Base-by-base conservation (phyloP, 768 basidiomycete species). In the Lactifluus hygrophoroides region DNA sequence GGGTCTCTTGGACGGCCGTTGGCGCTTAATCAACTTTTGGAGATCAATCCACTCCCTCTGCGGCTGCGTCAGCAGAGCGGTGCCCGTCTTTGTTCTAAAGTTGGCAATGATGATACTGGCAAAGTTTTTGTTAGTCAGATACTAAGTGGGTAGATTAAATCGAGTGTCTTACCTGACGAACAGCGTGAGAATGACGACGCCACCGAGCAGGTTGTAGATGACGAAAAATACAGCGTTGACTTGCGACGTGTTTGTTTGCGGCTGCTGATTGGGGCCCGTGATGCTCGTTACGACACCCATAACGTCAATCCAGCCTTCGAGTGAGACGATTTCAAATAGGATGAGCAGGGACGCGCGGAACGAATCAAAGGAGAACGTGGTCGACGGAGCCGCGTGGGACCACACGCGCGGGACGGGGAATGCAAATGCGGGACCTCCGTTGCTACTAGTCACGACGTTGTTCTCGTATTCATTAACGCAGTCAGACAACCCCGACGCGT, bases 221-320 rank as follows among this genome's bases (percentile, higher is more conserved):
- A 98, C 71, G 74, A 95, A 92, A 70, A 94, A 96, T 44, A 97
- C 80, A 0, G 90, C 89, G 67, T 97, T 95, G 64, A 76, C 81
- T 61, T 90, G 88, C 0, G 86, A 80, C 1, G 79, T 81, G 61
- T 94, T 88, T 40, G 73, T 77, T 58, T 79, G 72, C 0, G 92
- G 90, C 68, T 96, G 93, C 54, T 71, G 72, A 28, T 83, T 82
- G 21, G 62, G 68, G 5, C 86, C 90, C 1, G 81, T 85, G 62
- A 96, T 87, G 61, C 84, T 82, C 70, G 88, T 88, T 1, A 86
- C 86, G 25, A 85, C 78, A 37, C 72, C 73, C 87, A 96, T 88
- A 50, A 94, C 95, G 67, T 94, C 91, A n/a, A 90, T 80, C 95
- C 94, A 97, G 2, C 95, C 95, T 72, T 95, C 94, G 49, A 96